These are phyloP conservation scores for Nyssa sinensis DNA, from an alignment of 148 eudicot genomes.

Conservation along the genomic window DNA sequence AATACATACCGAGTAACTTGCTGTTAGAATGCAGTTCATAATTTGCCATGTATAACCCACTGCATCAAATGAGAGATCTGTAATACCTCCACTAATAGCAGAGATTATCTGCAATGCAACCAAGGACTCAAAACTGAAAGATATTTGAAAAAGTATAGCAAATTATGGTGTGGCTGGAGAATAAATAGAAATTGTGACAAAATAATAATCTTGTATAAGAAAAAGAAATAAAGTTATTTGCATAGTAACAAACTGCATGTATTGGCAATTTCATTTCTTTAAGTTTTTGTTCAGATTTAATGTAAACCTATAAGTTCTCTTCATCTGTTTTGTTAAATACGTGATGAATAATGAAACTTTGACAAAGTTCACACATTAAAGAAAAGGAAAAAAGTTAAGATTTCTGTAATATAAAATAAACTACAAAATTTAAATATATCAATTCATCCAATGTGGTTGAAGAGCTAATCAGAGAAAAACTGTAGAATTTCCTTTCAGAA, in stretches of 20 bases:
- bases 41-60: slow-evolving; percentile 77
- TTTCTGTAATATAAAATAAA: not conserved
- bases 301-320: not conserved
- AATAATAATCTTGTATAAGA: not conserved
- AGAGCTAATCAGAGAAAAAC: not conserved
- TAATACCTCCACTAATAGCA: slow-evolving; percentile 72
- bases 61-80: slow-evolving; percentile 66
- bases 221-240: not conserved
- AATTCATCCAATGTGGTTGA: not conserved
- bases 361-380: not conserved
- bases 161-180: slow-evolving; percentile 7
- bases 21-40: slow-evolving; percentile 71
- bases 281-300: not conserved
- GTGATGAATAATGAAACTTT: not conserved
- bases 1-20: slow-evolving; percentile 63
- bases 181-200: not conserved
- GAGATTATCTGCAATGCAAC: slow-evolving; percentile 61
- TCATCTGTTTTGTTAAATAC: not conserved
- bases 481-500: not conserved
- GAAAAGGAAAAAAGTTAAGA: not conserved
- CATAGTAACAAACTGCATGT: not conserved
- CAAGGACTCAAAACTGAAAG: not conserved
- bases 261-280: not conserved
- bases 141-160: not conserved
- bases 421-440: not conserved